Conservation (phyloP, 352 stramenopile species). For the Globisporangium ultimum region DNA sequence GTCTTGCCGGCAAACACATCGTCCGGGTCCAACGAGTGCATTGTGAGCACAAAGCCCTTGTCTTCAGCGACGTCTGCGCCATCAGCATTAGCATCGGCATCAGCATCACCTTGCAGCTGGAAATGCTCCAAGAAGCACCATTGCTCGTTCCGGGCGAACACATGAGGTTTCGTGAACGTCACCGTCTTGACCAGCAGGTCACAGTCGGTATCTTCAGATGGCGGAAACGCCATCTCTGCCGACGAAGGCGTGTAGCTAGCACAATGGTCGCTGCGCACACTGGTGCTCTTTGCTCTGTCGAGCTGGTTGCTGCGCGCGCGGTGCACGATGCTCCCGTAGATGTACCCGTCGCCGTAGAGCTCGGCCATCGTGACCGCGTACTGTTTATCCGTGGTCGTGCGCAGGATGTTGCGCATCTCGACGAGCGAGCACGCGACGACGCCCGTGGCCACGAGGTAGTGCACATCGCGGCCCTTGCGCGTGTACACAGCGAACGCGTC, state of each 20-base stretch:
- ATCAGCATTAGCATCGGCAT: too few species aligned
- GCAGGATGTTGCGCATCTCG: constrained; percentile 27
- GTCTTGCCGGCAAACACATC: constrained; percentile 50
- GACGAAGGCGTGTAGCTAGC: neutral
- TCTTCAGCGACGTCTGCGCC: too few species aligned
- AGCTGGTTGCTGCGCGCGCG: constrained; percentile 10
- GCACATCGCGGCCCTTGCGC: too few species aligned
- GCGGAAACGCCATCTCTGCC: neutral
- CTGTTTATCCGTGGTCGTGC: constrained; percentile 8
- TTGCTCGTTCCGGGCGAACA: constrained; percentile 24
- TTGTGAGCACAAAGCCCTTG: constrained; percentile 24
- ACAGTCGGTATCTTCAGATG: neutral
- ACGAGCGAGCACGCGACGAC: constrained; percentile 30
- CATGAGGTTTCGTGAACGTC: constrained; percentile 21
- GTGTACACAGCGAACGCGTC: constrained; percentile 13
- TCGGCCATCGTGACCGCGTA: constrained; percentile 27
- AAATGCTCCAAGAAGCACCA: constrained; percentile 37
- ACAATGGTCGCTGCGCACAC: neutral
- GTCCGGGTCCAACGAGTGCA: constrained; percentile 42
- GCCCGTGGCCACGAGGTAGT: constrained; percentile 10
- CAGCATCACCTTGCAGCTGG: constrained; percentile 7
- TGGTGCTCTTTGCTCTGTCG: constrained; percentile 3
- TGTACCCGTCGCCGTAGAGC: constrained; percentile 29
- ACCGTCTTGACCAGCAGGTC: constrained; percentile 33
- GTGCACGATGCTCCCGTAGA: constrained; percentile 22